A percentile compares a stretch with the other conserved stretches of the same genome.
These are phyloP conservation scores for Spinellus fusiger DNA, from an alignment of 192 early-diverging fungal genomes.

Conservation along the genomic window DNA sequence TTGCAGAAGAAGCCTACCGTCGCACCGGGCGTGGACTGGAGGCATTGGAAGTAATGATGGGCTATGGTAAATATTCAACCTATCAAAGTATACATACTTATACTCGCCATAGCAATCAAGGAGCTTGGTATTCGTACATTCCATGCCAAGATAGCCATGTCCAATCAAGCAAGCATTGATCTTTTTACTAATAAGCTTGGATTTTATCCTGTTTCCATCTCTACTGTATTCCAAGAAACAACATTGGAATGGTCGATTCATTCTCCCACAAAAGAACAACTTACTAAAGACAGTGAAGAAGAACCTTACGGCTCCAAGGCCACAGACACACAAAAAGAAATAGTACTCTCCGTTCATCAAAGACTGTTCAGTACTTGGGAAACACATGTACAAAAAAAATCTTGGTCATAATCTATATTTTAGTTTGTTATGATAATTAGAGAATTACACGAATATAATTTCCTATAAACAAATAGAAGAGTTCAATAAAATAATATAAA, in stretches of 20 bases:
- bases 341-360: no score
- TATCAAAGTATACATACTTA: neutral
- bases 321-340: no score
- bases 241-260: conserved; percentile 46
- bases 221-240: conserved; percentile 62
- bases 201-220: conserved; percentile 44
- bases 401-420: no score
- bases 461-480: no score
- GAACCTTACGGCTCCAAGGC: conserved; percentile 16
- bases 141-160: conserved; percentile 58
- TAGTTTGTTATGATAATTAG: no score
- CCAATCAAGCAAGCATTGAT: conserved; percentile 52
- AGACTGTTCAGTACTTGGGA: no score
- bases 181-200: conserved; percentile 56
- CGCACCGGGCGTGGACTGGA: conserved; percentile 48
- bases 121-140: conserved; percentile 47
- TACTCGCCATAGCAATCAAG: neutral
- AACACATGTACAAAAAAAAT: no score
- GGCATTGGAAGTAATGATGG: conserved; percentile 57
- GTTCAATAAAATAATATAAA: no score
- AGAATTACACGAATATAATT: no score
- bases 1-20: conserved; percentile 64
- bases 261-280: neutral
- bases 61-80: conserved; percentile 42
- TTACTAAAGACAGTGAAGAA: neutral